Percentiles rank a stretch among this genome's conserved stretches.
phyloP scores from a whole-genome alignment of 225 moss, liverwort and hornwort genomes.

The Antitrichia curtipendula region DNA sequence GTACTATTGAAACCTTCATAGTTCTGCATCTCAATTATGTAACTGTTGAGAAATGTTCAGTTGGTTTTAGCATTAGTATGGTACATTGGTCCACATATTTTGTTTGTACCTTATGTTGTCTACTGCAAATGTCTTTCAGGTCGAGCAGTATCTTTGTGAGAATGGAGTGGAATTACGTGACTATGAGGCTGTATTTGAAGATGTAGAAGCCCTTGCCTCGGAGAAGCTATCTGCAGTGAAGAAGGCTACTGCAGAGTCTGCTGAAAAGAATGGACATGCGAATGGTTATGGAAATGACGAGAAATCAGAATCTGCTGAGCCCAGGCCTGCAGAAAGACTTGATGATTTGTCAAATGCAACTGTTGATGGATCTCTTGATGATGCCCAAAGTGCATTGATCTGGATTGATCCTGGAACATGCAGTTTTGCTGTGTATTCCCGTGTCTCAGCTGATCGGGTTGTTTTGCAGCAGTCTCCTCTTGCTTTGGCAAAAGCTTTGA shows the following conservation, averaged over 20 bases:
- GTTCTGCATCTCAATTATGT: not conserved
- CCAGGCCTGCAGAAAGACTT: not conserved
- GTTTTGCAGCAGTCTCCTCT: slow-evolving; percentile 73
- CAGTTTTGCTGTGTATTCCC: slow-evolving; percentile 59
- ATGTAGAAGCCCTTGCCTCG: slow-evolving; percentile 43
- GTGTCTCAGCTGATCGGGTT: slow-evolving; percentile 37
- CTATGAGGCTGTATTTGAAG: slow-evolving; percentile 53
- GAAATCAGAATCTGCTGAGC: slow-evolving; percentile 7
- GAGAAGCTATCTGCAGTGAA: slow-evolving; percentile 10
- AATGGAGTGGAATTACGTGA: slow-evolving; percentile 59
- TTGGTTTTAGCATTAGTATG: not conserved
- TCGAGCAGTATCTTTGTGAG: slow-evolving; percentile 68
- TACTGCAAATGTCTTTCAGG: slow-evolving; percentile 15
- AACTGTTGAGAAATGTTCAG: not conserved
- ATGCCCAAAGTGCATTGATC: slow-evolving; percentile 14
- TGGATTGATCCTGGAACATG: slow-evolving; percentile 78
- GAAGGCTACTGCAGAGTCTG: not conserved
- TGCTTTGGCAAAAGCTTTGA: slow-evolving; percentile 67
- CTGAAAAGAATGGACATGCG: slow-evolving; percentile 4
- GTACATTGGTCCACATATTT: not conserved
- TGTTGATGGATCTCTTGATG: not conserved
- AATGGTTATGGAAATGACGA: slow-evolving; percentile 17
- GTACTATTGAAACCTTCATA: slow-evolving; percentile 1
- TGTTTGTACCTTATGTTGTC: not conserved
- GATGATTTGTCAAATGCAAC: slow-evolving; percentile 8